phyloP scores from a whole-genome alignment of 495 filamentous ascomycete species.

The Talaromyces proteolyticus region DNA sequence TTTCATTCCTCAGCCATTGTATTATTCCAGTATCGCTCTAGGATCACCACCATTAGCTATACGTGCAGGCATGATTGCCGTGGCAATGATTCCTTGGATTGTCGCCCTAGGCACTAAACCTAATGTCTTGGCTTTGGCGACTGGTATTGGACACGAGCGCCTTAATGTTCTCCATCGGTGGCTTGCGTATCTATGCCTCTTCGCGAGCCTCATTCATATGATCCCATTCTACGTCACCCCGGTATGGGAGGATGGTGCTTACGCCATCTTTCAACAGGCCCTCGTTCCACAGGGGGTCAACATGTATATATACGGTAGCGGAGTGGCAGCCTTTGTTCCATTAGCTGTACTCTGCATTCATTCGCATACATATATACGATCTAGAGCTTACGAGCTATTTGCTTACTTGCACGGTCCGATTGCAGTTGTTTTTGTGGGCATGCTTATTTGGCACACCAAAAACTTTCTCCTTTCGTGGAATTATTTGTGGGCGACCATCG shows the following conservation, averaged over 20 bases:
- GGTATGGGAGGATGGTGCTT: slow-evolving; percentile 70
- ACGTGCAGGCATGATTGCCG: slow-evolving; percentile 86
- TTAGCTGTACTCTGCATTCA: slow-evolving; percentile 75
- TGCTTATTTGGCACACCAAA: slow-evolving; percentile 94
- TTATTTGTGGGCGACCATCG: slow-evolving; percentile 79
- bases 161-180: slow-evolving; percentile 92
- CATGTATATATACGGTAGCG: slow-evolving; percentile 76
- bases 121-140: slow-evolving; percentile 78
- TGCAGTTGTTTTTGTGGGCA: slow-evolving; percentile 70
- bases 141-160: slow-evolving; percentile 87
- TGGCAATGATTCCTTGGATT: slow-evolving; percentile 94
- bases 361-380: slow-evolving; percentile 64
- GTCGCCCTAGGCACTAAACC: slow-evolving; percentile 85
- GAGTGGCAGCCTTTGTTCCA: slow-evolving; percentile 80
- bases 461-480: slow-evolving; percentile 90
- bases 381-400: slow-evolving; percentile 75
- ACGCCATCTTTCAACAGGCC: slow-evolving; percentile 56
- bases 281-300: slow-evolving; percentile 47
- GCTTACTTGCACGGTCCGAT: slow-evolving; percentile 75
- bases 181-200: slow-evolving; percentile 81
- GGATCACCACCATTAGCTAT: slow-evolving; percentile 89
- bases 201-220: slow-evolving; percentile 76
- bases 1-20: slow-evolving; percentile 79
- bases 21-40: slow-evolving; percentile 72
- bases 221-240: slow-evolving; percentile 87